phyloP scores from a whole-genome alignment of 2,329 filamentous ascomycete species.

The Sporothrix variecibatus region DNA sequence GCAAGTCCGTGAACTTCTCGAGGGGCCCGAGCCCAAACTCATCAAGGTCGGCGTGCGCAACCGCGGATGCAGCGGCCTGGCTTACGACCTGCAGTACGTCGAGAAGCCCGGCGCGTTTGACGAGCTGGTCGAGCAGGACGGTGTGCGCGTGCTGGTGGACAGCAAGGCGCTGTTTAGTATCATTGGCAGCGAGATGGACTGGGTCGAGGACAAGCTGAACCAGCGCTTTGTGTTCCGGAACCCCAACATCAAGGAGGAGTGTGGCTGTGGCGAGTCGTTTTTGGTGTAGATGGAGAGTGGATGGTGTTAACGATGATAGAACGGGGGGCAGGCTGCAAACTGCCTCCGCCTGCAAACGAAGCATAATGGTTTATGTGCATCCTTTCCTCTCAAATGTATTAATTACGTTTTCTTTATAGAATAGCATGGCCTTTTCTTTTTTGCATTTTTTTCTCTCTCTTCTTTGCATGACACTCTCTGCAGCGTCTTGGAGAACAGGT shows the following conservation, averaged over 20 bases:
- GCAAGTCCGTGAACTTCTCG: slow-evolving; percentile 74
- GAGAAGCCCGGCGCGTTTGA: slow-evolving; percentile 88
- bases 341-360: not conserved
- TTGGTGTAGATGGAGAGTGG: slow-evolving; percentile 62
- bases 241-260: slow-evolving; percentile 97
- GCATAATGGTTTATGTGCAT: not conserved
- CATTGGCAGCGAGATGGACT: slow-evolving; percentile 98
- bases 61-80: slow-evolving; percentile 87
- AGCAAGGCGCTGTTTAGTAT: slow-evolving; percentile 98
- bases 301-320: not conserved
- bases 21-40: slow-evolving; percentile 85
- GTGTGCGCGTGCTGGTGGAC: slow-evolving; percentile 92
- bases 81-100: slow-evolving; percentile 93
- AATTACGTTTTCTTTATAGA: not conserved
- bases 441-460: not conserved
- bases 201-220: slow-evolving; percentile 93
- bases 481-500: not conserved
- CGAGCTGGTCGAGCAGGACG: slow-evolving; percentile 92
- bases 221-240: slow-evolving; percentile 93
- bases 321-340: not conserved
- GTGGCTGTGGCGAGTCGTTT: slow-evolving; percentile 94
- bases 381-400: not conserved
- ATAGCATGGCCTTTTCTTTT: slow-evolving; percentile 2
- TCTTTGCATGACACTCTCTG: not conserved
- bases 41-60: slow-evolving; percentile 95